phyloP scores from a whole-genome alignment of 208 protist genomes.

The Tritrichomonas musculus region DNA sequence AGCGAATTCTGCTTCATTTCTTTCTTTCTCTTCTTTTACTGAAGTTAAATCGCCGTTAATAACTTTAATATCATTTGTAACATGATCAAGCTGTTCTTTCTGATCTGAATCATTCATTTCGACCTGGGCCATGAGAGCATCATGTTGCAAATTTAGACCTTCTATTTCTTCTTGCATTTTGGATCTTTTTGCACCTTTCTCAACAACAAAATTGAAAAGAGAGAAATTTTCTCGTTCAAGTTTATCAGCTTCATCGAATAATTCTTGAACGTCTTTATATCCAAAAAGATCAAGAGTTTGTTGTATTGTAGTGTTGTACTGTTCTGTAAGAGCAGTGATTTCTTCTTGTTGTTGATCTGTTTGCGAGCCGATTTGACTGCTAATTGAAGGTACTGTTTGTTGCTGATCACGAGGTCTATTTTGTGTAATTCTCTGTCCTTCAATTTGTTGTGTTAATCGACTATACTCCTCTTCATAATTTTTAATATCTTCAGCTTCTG shows the following conservation, averaged over 20 bases:
- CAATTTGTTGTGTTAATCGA: background rate
- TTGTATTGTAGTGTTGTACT: background rate
- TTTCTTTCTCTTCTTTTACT: background rate
- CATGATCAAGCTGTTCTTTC: background rate
- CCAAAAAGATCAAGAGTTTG: background rate
- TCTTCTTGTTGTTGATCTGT: background rate
- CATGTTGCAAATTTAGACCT: background rate
- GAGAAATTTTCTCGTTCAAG: conserved; percentile 16
- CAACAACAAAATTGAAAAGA: conserved; percentile 17
- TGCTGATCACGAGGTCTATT: background rate
- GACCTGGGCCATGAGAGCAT: background rate
- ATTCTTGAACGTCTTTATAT: background rate
- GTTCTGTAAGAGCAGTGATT: background rate
- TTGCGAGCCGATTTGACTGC: background rate
- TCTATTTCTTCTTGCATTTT: background rate
- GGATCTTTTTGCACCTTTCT: background rate
- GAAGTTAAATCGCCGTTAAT: background rate
- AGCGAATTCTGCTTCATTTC: background rate
- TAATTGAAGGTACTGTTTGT: background rate
- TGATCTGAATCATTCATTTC: background rate
- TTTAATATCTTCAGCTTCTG: background rate
- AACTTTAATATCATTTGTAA: background rate
- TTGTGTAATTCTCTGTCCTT: background rate
- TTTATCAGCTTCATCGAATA: background rate
- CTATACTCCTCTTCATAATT: background rate